phyloP scores from a whole-genome alignment of 495 filamentous ascomycete species.

The Penicillium psychrofluorescens region DNA sequence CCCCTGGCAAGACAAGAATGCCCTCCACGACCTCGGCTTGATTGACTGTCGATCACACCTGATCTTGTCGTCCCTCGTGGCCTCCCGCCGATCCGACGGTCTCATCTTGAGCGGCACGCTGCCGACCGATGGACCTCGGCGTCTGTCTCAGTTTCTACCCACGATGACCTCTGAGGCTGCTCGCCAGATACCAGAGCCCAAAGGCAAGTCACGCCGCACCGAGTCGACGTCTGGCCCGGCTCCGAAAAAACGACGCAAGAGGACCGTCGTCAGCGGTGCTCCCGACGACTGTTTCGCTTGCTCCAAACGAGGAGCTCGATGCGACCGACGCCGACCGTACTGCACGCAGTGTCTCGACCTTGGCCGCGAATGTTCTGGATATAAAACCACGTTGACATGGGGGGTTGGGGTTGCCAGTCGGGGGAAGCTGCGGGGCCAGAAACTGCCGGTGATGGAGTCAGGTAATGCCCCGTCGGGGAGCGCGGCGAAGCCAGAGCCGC shows the following conservation, averaged over 20 bases:
- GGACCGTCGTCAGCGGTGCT: constrained; percentile 83
- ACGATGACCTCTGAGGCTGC: constrained; percentile 13
- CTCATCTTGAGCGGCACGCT: too few relatives aligned
- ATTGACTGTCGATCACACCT: too few relatives aligned
- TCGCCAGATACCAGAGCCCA: constrained; percentile 8
- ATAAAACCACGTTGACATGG: constrained; percentile 97
- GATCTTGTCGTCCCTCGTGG: too few relatives aligned
- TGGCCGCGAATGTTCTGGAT: constrained; percentile 90
- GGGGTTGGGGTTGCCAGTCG: constrained; percentile 94
- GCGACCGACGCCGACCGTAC: constrained; percentile 89
- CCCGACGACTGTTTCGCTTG: constrained; percentile 96
- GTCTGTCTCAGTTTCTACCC: constrained; percentile 1
- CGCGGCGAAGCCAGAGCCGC: constrained; percentile 8
- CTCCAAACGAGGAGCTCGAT: constrained; percentile 70
- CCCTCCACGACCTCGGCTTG: too few relatives aligned
- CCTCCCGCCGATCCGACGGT: too few relatives aligned
- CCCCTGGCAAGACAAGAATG: too few relatives aligned
- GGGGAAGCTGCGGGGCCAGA: constrained; percentile 86
- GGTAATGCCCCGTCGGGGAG: constrained; percentile 9
- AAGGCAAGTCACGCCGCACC: constrained; percentile 21
- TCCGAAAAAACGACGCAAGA: constrained; percentile 64
- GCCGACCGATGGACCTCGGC: constrained; percentile 8
- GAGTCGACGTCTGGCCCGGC: constrained; percentile 19
- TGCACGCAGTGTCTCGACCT: constrained; percentile 90
- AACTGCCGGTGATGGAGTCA: constrained; percentile 62